Conservation (phyloP, 352 stramenopile species). For the Phytophthora megakarya region DNA sequence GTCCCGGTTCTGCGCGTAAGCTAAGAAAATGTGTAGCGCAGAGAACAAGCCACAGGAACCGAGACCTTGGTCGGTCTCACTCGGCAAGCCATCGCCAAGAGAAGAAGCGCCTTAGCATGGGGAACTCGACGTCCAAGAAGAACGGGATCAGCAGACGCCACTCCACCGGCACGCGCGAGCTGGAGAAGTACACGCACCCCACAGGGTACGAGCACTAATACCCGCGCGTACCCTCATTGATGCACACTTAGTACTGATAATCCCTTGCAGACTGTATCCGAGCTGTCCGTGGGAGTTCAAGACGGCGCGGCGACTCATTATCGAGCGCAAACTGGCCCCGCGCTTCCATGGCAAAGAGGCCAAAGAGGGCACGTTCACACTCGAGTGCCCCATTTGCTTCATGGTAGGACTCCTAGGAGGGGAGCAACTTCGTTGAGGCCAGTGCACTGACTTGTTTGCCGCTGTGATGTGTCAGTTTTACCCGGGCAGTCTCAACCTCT, state of each 20-base stretch:
- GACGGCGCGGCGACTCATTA: constrained; percentile 61
- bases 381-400: constrained; percentile 88
- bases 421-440: neutral
- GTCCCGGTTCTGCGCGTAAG: constrained; percentile 17
- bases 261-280: constrained; percentile 61
- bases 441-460: constrained; percentile 14
- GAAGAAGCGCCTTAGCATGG: constrained; percentile 44
- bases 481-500: constrained; percentile 61
- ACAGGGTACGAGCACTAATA: constrained; percentile 67
- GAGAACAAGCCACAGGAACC: constrained; percentile 9
- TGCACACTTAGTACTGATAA: neutral
- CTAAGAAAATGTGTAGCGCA: constrained; percentile 26
- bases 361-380: constrained; percentile 63
- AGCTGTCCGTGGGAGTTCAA: constrained; percentile 81
- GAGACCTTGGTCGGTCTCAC: constrained; percentile 16
- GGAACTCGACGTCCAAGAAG: constrained; percentile 68
- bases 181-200: constrained; percentile 69
- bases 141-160: constrained; percentile 14
- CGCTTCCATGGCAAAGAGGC: constrained; percentile 67
- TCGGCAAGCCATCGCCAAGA: constrained; percentile 22
- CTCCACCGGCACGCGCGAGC: constrained; percentile 51
- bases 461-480: constrained; percentile 48
- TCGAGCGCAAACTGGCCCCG: constrained; percentile 76
- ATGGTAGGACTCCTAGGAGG: constrained; percentile 53
- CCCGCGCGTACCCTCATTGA: no score